Evolutionary conservation across 148 eudicot species (phyloP).

Genomic region (Rhododendron griersonianum): DNA sequence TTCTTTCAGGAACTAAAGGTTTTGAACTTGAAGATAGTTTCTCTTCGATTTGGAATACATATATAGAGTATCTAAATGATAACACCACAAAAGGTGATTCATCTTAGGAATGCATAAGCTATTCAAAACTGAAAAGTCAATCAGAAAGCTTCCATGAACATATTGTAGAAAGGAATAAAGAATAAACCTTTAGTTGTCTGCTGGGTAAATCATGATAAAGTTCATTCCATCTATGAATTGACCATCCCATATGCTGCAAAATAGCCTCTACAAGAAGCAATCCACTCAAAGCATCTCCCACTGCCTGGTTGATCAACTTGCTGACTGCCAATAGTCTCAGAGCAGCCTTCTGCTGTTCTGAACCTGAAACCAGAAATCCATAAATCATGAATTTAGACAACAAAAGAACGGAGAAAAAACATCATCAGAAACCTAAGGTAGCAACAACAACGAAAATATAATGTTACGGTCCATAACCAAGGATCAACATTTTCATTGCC

Average conservation of each 20-base stretch:
- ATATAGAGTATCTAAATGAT: neutral
- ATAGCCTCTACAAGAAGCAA: slow-evolving; percentile 83
- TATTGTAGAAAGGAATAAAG: neutral
- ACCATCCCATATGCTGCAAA: slow-evolving; percentile 77
- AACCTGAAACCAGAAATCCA: slow-evolving; percentile 42
- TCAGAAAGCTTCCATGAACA: neutral
- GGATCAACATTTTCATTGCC: neutral
- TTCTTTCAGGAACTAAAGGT: neutral
- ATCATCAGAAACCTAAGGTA: neutral
- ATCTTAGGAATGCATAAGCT: neutral
- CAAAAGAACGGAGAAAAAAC: neutral
- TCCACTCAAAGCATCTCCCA: slow-evolving; percentile 96
- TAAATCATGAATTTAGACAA: neutral
- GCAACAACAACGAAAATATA: neutral
- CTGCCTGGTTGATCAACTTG: slow-evolving; percentile 89
- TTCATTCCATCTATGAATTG: slow-evolving; percentile 74
- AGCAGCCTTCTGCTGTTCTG: slow-evolving; percentile 73
- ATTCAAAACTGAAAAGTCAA: neutral
- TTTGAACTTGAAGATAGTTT: neutral
- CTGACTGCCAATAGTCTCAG: slow-evolving; percentile 79
- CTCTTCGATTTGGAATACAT: neutral
- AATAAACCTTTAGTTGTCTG: slow-evolving; percentile 82
- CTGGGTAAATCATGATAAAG: slow-evolving; percentile 88
- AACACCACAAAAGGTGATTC: neutral
- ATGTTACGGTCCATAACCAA: neutral